Evolutionary conservation across 1,284 basidiomycete species (phyloP).

Genomic region (Ceratobasidium sp.): DNA sequence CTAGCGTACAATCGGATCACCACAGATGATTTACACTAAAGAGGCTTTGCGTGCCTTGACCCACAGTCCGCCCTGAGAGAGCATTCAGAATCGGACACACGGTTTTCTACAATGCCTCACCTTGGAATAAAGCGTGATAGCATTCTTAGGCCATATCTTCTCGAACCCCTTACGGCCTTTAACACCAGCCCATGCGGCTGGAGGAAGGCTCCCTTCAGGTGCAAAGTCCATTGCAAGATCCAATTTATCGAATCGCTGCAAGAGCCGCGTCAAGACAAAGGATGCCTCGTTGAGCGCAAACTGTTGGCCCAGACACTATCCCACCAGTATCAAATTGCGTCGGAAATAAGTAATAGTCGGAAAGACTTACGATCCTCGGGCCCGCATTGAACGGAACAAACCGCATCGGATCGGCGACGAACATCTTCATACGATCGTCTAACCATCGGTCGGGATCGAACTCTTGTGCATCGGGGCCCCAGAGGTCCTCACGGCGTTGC

Average conservation of each 20-base stretch:
- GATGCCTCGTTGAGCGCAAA: slow-evolving; percentile 41
- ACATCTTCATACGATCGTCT: slow-evolving; percentile 46
- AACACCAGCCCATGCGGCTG: slow-evolving; percentile 28
- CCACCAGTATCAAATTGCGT: background rate
- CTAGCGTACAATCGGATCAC: too few species aligned
- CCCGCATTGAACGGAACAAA: slow-evolving; percentile 43
- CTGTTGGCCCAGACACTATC: slow-evolving; percentile 29
- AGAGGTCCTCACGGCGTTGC: slow-evolving; percentile 37
- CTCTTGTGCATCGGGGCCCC: slow-evolving; percentile 40
- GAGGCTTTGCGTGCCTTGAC: slow-evolving; percentile 15
- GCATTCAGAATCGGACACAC: slow-evolving; percentile 40
- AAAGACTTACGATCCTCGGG: slow-evolving; percentile 40
- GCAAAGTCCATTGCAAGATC: slow-evolving; percentile 39
- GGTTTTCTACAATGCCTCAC: slow-evolving; percentile 37
- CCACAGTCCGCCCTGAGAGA: background rate
- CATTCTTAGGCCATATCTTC: slow-evolving; percentile 40
- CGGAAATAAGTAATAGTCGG: background rate
- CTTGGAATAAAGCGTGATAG: slow-evolving; percentile 42
- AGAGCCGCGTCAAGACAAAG: slow-evolving; percentile 39
- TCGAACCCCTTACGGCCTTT: slow-evolving; percentile 39
- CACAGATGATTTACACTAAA: too few species aligned
- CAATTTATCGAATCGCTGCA: slow-evolving; percentile 41
- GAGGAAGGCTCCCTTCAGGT: slow-evolving; percentile 37
- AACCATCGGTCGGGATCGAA: slow-evolving; percentile 43
- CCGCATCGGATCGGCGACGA: slow-evolving; percentile 40